Evolutionary conservation across 2,329 filamentous ascomycete species (phyloP), one percentile per base, ranked within the genome.

Genomic region (Phoma herbarum): DNA sequence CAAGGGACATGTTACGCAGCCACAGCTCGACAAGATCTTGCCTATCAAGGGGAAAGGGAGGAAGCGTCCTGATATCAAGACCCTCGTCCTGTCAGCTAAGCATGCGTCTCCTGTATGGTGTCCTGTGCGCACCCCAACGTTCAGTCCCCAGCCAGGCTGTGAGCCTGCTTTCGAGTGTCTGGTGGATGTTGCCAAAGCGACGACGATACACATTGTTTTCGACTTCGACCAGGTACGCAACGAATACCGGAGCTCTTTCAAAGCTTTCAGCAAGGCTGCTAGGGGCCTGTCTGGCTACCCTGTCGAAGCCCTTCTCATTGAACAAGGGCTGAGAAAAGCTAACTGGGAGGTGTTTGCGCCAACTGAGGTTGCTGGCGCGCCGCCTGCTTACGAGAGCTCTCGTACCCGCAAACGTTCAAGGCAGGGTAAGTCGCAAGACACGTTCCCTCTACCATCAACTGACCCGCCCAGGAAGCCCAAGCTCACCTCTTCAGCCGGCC

Each of bases 261-360:
- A 54, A 29, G 54, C 54, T 20, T 63, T 63, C 41, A 43, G 54
- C 51, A 61, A 56, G 47, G 61, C 51, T 9, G 37, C 58, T 1
- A 59, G n/a, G 23, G 44, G 41, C 12, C 39, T 63, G 8, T 2
- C 7, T 10, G 44, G 47, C 41, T 63, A 56, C 33, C 57, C 61
- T 12, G 48, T 61, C n/a, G 54, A 59, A 41, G 51, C 11, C 3
- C 18, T 12, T 9, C 61, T 63, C 4, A 23, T 20, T 44, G 18
- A 52, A 22, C 35, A 23, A 52, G 61, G 61, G 39, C 26, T 63
- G 48, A 56, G 43, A n/a, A 56, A 52, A 26, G 54, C 58, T 31
- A 61, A 23, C 39, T 63, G 57, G 61, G 46, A 59, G 33, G 58
- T 59, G 7, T 63, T 63, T n/a, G 44, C 22, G 11, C 61, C 61